Percentiles rank a stretch among this genome's conserved stretches.
These are phyloP conservation scores for Colletotrichum ledebouriae DNA, from an alignment of 2,329 filamentous ascomycete genomes.

Conservation along the genomic window DNA sequence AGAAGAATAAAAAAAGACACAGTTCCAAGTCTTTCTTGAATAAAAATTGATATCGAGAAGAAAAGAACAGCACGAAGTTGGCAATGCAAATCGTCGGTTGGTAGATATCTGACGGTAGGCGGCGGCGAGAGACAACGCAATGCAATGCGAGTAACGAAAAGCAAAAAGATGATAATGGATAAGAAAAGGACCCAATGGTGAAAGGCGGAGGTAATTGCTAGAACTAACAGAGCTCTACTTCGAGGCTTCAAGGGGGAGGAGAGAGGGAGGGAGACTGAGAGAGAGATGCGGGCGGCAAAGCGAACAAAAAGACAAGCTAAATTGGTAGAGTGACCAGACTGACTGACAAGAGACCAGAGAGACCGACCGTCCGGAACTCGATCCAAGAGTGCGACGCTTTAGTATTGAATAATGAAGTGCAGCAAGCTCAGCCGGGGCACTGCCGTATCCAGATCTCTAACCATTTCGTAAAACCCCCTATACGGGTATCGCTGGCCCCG, in stretches of 20 bases:
- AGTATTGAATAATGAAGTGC: constrained; percentile 21
- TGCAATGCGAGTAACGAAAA: constrained; percentile 36
- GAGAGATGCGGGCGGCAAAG: constrained; percentile 9
- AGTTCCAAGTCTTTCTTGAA: constrained; percentile 6
- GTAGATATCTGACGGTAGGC: not conserved
- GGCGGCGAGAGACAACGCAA: constrained; percentile 11
- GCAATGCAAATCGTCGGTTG: too few relatives aligned
- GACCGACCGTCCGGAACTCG: not conserved
- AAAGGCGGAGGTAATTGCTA: constrained; percentile 48
- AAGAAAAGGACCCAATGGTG: constrained; percentile 46
- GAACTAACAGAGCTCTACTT: constrained; percentile 65
- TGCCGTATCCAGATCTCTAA: too few relatives aligned
- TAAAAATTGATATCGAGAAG: not conserved
- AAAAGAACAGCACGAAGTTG: not conserved
- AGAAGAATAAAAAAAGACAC: not conserved
- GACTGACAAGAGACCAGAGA: constrained; percentile 27
- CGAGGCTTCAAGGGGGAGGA: constrained; percentile 46
- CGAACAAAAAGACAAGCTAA: constrained; percentile 15
- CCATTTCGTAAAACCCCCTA: too few relatives aligned
- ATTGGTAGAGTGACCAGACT: constrained; percentile 40
- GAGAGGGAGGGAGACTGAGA: constrained; percentile 40
- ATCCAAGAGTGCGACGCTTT: constrained; percentile 27
- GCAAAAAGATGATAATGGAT: constrained; percentile 28
- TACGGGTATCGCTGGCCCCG: too few relatives aligned
- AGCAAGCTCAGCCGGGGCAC: too few relatives aligned